Base-by-base conservation (phyloP, 2,329 filamentous ascomycete species). In the Cladosporium oxysporum region DNA sequence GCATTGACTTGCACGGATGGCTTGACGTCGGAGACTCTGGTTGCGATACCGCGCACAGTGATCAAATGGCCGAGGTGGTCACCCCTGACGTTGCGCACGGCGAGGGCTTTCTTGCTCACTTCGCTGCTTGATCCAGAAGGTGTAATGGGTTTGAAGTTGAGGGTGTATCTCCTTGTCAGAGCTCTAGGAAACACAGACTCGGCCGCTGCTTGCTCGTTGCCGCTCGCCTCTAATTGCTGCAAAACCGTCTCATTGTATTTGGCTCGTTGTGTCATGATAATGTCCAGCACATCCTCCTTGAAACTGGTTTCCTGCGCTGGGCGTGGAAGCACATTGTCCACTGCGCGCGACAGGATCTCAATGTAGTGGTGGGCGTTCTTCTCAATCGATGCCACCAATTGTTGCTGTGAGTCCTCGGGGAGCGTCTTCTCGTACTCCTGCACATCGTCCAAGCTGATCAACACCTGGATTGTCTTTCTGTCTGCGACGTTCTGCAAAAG, bases 1-100 rank as follows among this genome's bases (percentile, higher is more conserved):
- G 95, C 95, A 78, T 96, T 97, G 75, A 99, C 96, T 76, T 94
- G 91, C n/a, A 98, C 91, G 12, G 95, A 89, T 44, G 95, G 95
- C 83, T 99, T 99, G 73, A 99, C 95, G 76, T 99, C 95, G 2
- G 95, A 97, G 1, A 98, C 95, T 75, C 95, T 87, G 1, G 95
- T 99, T 2, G 93, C 90, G 69, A 99, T 99, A 69, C 93, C 94
- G 66, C 95, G 89, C 58, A 99, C 87, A 5, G 95, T 98, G 77
- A 99, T 98, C 69, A 99, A 86, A 73, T 91, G 89, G 58, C 95
- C 95, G 2, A 99, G 85, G 77, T 99, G 92, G 73, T 97, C 93
- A 72, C 94, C 95, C 50, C 91, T 89, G 33, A 99, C 92, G 75
- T 98, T 89, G 70, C 95, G 90, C 33, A 99, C 95, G n/a, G 95